A percentile compares a stretch with the other conserved stretches of the same genome.
These are phyloP conservation scores for Phaffomyces opuntiae DNA, from an alignment of 805 yeast genomes.

Conservation along the genomic window DNA sequence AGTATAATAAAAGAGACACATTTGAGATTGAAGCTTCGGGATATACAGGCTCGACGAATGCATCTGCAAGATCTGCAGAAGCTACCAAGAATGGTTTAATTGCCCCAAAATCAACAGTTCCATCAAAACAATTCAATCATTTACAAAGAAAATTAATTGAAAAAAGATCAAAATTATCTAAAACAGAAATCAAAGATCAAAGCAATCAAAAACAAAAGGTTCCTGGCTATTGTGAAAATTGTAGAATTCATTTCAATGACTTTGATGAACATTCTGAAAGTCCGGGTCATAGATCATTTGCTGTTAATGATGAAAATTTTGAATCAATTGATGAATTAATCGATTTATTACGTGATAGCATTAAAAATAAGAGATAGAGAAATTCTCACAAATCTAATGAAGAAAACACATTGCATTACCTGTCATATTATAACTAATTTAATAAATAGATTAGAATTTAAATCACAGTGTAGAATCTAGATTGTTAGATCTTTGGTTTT, in stretches of 20 bases:
- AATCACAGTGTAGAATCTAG: no score
- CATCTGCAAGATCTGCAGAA: conserved; percentile 19
- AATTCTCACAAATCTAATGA: neutral
- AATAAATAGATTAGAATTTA: no score
- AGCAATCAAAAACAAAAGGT: conserved; percentile 21
- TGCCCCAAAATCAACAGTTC: conserved; percentile 50
- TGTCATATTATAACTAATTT: no score
- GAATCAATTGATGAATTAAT: conserved; percentile 71
- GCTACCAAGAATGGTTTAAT: conserved; percentile 52
- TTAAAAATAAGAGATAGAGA: conserved; percentile 16
- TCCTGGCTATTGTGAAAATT: conserved; percentile 90
- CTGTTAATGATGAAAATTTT: conserved; percentile 64
- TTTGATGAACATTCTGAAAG: conserved; percentile 70
- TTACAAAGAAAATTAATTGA: conserved; percentile 36
- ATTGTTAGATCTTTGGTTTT: no score
- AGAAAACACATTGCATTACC: neutral
- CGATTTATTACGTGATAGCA: conserved; percentile 24
- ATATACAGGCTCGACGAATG: conserved; percentile 36
- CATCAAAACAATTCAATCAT: conserved; percentile 43
- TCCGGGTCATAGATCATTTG: conserved; percentile 71
- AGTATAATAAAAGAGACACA: conserved; percentile 24
- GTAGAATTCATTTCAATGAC: conserved; percentile 74
- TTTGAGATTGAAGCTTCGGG: conserved; percentile 62
- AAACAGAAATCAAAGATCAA: conserved; percentile 4
- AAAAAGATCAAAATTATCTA: conserved; percentile 13